Evolutionary conservation across 148 eudicot species (phyloP).

Genomic region (Nepenthes gracilis): DNA sequence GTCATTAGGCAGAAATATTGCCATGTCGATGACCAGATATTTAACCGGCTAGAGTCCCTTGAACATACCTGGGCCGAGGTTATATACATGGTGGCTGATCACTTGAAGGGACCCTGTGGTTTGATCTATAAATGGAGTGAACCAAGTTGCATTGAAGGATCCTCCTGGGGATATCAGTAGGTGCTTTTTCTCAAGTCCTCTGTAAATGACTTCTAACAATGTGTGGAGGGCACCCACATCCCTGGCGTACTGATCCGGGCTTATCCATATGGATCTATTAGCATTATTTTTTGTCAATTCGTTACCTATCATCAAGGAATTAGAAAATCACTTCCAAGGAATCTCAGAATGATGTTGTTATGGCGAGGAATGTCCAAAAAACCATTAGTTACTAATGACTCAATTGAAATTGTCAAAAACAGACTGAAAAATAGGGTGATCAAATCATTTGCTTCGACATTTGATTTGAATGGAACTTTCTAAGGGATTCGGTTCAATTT

Average conservation of each 20-base stretch:
- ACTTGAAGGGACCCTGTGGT: slow-evolving; percentile 29
- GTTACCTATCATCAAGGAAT: slow-evolving; percentile 26
- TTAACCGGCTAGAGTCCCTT: not conserved
- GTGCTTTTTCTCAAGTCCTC: slow-evolving; percentile 20
- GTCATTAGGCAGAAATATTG: not conserved
- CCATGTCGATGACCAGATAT: not conserved
- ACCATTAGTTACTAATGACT: not conserved
- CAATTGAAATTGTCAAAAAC: not conserved
- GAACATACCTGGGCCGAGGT: slow-evolving; percentile 47
- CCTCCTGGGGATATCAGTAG: slow-evolving; percentile 50
- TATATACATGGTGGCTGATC: slow-evolving; percentile 45
- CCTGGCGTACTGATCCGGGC: slow-evolving; percentile 34
- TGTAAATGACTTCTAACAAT: slow-evolving; percentile 26
- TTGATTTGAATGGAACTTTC: no score
- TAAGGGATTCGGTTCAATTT: no score
- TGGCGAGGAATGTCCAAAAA: not conserved
- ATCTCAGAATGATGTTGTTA: not conserved
- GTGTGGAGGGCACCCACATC: slow-evolving; percentile 27
- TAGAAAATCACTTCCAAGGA: not conserved
- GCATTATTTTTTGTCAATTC: slow-evolving; percentile 49
- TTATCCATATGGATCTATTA: slow-evolving; percentile 26
- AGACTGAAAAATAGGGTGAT: not conserved
- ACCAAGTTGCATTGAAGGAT: slow-evolving; percentile 43
- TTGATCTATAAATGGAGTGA: slow-evolving; percentile 28
- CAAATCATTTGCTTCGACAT: no score